These are phyloP conservation scores for Draba incana DNA, from an alignment of 345 rosid genomes.

Conservation along the genomic window DNA sequence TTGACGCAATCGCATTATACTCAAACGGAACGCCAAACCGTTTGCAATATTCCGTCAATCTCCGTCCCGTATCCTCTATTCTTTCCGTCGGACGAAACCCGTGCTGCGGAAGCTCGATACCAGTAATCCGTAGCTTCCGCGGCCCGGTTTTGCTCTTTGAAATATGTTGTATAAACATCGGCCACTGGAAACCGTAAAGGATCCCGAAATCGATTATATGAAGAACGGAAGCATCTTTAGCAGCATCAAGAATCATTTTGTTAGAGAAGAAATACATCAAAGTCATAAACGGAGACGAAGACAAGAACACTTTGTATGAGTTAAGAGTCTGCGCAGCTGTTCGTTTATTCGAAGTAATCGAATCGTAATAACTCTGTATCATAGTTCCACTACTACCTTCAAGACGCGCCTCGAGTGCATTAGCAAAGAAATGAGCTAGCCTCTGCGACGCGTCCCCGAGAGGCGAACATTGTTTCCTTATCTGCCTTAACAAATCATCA, in stretches of 20 bases:
- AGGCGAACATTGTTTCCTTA: constrained; percentile 67
- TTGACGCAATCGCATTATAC: constrained; percentile 59
- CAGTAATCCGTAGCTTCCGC: constrained; percentile 74
- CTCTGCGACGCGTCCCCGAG: constrained; percentile 79
- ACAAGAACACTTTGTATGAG: constrained; percentile 56
- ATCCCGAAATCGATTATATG: constrained; percentile 90
- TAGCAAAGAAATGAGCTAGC: constrained; percentile 79
- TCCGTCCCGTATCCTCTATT: constrained; percentile 72
- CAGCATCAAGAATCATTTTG: constrained; percentile 50
- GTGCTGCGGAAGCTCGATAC: constrained; percentile 77
- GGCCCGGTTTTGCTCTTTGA: constrained; percentile 52
- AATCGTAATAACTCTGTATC: constrained; percentile 43
- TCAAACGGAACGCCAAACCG: constrained; percentile 78
- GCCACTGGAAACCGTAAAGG: constrained; percentile 88
- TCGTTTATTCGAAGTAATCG: constrained; percentile 44
- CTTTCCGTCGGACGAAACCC: constrained; percentile 75
- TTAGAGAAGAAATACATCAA: constrained; percentile 58
- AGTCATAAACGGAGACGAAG: constrained; percentile 65
- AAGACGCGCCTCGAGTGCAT: constrained; percentile 80
- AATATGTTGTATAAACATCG: constrained; percentile 67
- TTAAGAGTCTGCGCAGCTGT: constrained; percentile 68
- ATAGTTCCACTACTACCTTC: constrained; percentile 45
- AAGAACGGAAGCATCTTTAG: constrained; percentile 60
- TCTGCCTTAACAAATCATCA: constrained; percentile 71
- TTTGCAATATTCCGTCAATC: constrained; percentile 65